Percentiles rank a stretch among this genome's conserved stretches.
These are phyloP conservation scores for Exobasidium cylindrosporum DNA, from an alignment of 1,284 basidiomycete genomes.

Conservation along the genomic window DNA sequence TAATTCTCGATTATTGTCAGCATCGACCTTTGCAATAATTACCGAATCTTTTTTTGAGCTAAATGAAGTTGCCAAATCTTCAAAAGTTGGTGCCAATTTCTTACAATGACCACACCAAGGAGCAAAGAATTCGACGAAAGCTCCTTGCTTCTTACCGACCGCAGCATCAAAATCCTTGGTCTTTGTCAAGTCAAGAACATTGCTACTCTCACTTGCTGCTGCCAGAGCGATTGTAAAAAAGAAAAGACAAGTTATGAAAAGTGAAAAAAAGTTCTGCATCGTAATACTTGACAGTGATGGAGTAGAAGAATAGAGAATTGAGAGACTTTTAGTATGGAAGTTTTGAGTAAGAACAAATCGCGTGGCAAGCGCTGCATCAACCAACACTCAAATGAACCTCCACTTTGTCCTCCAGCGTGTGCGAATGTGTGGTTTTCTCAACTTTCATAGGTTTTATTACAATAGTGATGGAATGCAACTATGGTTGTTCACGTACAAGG, in stretches of 20 bases:
- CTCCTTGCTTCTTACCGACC: slow-evolving; percentile 38
- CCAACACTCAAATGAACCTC: too few relatives aligned
- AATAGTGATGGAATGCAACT: too few relatives aligned
- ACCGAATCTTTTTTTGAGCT: slow-evolving; percentile 70
- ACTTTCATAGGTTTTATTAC: too few relatives aligned
- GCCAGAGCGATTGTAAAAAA: neutral
- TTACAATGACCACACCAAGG: slow-evolving; percentile 58
- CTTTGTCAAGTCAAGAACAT: slow-evolving; percentile 48
- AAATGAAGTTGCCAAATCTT: slow-evolving; percentile 83
- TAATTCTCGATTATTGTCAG: slow-evolving; percentile 75
- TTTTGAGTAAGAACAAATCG: too few relatives aligned
- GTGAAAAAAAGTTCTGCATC: too few relatives aligned
- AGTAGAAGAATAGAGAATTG: too few relatives aligned
- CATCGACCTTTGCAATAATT: slow-evolving; percentile 86
- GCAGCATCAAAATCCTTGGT: slow-evolving; percentile 40
- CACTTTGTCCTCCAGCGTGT: too few relatives aligned
- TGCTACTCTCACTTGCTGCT: slow-evolving; percentile 10
- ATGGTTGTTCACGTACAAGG: neutral
- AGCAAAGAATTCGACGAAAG: slow-evolving; percentile 51
- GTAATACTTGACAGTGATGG: too few relatives aligned
- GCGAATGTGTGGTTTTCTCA: too few relatives aligned
- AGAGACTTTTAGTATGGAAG: too few relatives aligned
- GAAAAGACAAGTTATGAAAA: neutral
- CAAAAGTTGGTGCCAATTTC: slow-evolving; percentile 82
- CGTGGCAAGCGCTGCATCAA: too few relatives aligned